A percentile compares a stretch with the other conserved stretches of the same genome.
Conservation (phyloP, 2,329 filamentous ascomycete genomes). For the Albifimbria verrucaria region DNA sequence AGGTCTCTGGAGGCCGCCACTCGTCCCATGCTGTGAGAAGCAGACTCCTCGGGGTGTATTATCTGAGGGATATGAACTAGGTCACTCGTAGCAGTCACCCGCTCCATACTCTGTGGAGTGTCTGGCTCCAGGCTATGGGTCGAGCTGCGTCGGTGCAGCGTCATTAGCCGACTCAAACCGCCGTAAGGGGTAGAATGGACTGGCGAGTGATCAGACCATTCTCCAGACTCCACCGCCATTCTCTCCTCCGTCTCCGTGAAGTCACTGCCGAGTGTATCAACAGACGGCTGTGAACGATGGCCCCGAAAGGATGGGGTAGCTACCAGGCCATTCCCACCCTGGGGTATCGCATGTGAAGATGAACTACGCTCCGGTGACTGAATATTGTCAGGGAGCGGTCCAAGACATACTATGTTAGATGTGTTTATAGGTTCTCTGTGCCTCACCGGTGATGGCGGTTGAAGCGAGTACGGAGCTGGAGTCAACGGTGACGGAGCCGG, state of each 20-base stretch:
- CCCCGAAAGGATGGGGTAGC: slow-evolving; percentile 15
- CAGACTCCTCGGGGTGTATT: too few relatives aligned
- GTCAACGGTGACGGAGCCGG: not conserved
- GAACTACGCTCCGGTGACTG: slow-evolving; percentile 19
- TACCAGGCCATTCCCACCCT: not conserved
- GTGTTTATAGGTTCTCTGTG: slow-evolving; percentile 51
- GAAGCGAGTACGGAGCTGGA: not conserved
- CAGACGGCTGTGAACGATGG: not conserved
- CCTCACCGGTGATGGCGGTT: slow-evolving; percentile 17
- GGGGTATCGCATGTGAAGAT: not conserved
- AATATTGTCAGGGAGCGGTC: slow-evolving; percentile 49
- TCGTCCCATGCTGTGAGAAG: too few relatives aligned
- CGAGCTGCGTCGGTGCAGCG: not conserved
- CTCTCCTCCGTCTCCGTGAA: slow-evolving; percentile 53
- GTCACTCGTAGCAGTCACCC: slow-evolving; percentile 47
- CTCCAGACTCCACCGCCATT: slow-evolving; percentile 23
- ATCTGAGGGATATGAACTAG: slow-evolving; percentile 50
- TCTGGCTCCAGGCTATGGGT: slow-evolving; percentile 4
- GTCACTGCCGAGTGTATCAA: slow-evolving; percentile 53
- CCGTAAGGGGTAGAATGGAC: not conserved
- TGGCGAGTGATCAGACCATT: slow-evolving; percentile 16
- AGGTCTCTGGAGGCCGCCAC: too few relatives aligned
- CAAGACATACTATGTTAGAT: slow-evolving; percentile 51
- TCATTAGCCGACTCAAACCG: not conserved
- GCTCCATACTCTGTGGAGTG: slow-evolving; percentile 29